Evolutionary conservation across 2,329 filamentous ascomycete species (phyloP), one percentile per base, ranked within the genome.

Genomic region (Aspergillus alliaceus): DNA sequence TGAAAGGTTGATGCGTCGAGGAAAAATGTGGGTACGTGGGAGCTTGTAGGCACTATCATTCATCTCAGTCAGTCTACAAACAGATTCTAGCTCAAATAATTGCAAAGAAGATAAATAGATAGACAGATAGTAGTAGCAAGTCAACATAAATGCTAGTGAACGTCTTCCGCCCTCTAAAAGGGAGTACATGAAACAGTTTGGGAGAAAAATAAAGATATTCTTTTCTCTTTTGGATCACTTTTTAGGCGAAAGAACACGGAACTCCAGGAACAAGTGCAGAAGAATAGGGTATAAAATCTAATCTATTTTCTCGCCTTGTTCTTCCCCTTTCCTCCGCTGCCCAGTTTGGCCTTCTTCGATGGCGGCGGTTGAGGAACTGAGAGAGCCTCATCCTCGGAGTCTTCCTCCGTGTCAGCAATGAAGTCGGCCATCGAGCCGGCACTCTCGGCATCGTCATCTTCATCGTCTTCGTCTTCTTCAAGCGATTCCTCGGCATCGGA

Each of bases 391-490:
- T 69, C 69, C 52, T 72, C 69, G 24, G 68, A 72, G 24, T 80
- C 76, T 8, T 77, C 75, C 37, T 82, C 80, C 2, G 75, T 77
- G 54, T 81, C 78, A 6, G 77, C 75, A 50, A 81, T 74, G 62
- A 79, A 76, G 51, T 80, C 79, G 48, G 74, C 73, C 64, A 70
- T 77, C 27, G 71, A 76, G 51, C 73, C 76, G 11, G 82, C 83
- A 58, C 87, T 86, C 6, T 87, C 85, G 25, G 85, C 81, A 54
- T 86, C 81, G 49, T 85, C 83, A 9, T 84, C 86, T 6, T 88
- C 86, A 34, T 86, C 81, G 46, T 85, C 83, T 58, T 87, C 84
- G 18, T 86, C 82, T 58, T 85, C 84, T 22, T 86, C 82, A 2
- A 84, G 81, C 7, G 79, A 82, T 39, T 80, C 77, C 15, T 80